A percentile compares a stretch with the other conserved stretches of the same genome.
phyloP scores from a whole-genome alignment of 495 filamentous ascomycete genomes.

The Oidiodendron maius region DNA sequence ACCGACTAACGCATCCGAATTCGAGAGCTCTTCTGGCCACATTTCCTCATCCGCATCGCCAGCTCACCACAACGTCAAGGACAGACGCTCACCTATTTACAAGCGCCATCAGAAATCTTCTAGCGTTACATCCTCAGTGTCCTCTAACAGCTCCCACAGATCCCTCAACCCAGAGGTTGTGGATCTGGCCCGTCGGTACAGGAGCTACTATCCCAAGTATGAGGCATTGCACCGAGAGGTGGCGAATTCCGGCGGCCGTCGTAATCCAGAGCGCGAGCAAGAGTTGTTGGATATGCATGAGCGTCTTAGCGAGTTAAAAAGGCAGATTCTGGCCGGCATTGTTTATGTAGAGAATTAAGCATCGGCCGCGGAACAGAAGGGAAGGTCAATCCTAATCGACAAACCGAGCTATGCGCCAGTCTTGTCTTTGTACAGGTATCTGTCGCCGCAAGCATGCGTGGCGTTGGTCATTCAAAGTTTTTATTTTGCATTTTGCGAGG shows the following conservation, averaged over 20 bases:
- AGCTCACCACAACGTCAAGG: constrained; percentile 12
- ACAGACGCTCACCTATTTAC: constrained; percentile 16
- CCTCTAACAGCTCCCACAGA: constrained; percentile 21
- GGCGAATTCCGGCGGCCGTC: constrained; percentile 29
- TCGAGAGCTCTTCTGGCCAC: constrained; percentile 28
- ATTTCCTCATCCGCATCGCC: constrained; percentile 19
- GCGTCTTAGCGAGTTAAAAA: constrained; percentile 56
- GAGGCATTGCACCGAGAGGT: constrained; percentile 55
- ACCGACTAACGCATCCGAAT: constrained; percentile 66
- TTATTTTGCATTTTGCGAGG: no score
- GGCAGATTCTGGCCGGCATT: constrained; percentile 43
- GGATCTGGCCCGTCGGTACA: constrained; percentile 22
- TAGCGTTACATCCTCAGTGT: constrained; percentile 21
- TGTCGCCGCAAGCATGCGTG: no score
- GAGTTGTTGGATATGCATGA: constrained; percentile 55
- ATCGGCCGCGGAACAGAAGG: no score
- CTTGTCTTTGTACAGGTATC: no score
- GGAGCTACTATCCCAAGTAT: constrained; percentile 52
- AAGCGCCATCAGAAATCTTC: constrained; percentile 26
- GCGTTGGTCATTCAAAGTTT: no score
- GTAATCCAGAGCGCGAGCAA: constrained; percentile 51
- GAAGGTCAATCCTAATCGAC: not conserved
- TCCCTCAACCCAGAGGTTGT: constrained; percentile 16
- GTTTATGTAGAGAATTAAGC: constrained; percentile 5
- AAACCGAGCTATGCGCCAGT: not conserved